Conservation (phyloP, 2,329 filamentous ascomycete genomes). For the Diaporthe sp. region DNA sequence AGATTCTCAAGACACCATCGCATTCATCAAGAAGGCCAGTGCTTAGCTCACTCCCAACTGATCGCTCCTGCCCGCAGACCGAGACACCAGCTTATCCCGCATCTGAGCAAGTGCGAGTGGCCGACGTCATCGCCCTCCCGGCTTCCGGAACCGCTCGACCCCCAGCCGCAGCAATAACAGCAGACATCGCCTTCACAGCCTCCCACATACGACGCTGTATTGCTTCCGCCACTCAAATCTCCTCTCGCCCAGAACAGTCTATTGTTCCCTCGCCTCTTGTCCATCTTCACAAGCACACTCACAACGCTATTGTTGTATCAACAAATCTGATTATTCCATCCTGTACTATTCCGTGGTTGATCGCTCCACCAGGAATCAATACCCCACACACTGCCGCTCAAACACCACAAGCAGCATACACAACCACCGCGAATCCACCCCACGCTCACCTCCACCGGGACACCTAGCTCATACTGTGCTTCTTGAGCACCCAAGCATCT, state of each 20-base stretch:
- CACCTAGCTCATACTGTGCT: constrained; percentile 4
- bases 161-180: constrained; percentile 18
- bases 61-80: constrained; percentile 12
- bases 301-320: constrained; percentile 11
- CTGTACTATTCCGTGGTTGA: not conserved
- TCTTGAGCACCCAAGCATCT: not conserved
- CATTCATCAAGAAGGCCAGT: not conserved
- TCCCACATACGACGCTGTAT: not conserved
- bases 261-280: not conserved
- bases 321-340: not conserved
- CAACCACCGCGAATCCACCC: constrained; percentile 6
- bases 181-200: constrained; percentile 17
- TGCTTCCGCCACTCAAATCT: not conserved
- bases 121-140: constrained; percentile 28
- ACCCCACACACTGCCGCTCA: constrained; percentile 17
- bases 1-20: not conserved
- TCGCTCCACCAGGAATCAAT: not conserved
- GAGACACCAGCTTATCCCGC: constrained; percentile 7
- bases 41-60: not conserved
- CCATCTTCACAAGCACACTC: not conserved
- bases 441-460: constrained; percentile 23
- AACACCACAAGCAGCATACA: constrained; percentile 3
- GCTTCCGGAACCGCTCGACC: not conserved
- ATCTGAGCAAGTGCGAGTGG: constrained; percentile 8
- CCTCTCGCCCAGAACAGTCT: not conserved